phyloP scores from a whole-genome alignment of 192 early-diverging fungal species.

The Umbelopsis ramanniana region DNA sequence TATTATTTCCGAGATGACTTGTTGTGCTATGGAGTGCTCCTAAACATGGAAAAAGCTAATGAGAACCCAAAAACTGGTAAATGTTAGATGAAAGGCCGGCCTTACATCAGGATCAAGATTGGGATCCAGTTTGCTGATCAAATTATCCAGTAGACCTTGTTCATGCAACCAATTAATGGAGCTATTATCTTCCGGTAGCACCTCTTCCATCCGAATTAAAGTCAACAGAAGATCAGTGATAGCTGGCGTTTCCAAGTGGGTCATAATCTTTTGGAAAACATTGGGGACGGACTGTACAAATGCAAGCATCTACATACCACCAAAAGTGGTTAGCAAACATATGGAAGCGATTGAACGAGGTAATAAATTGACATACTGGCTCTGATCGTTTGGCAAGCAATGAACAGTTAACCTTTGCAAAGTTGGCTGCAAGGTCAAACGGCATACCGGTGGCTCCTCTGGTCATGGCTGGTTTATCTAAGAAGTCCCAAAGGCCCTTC shows the following conservation, averaged over 20 bases:
- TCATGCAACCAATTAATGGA: constrained; percentile 72
- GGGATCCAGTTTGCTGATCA: constrained; percentile 79
- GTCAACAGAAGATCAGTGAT: constrained; percentile 93
- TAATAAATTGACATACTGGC: constrained; percentile 53
- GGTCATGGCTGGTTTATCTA: constrained; percentile 69
- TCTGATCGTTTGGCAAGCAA: constrained; percentile 86
- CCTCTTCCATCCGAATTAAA: constrained; percentile 91
- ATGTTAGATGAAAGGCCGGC: not conserved
- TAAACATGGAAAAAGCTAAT: not conserved
- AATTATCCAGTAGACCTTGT: constrained; percentile 69
- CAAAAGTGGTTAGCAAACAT: constrained; percentile 1
- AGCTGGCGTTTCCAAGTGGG: constrained; percentile 83
- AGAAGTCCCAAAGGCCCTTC: constrained; percentile 82
- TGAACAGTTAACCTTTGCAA: constrained; percentile 84
- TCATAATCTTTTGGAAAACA: constrained; percentile 77
- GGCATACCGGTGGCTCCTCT: not conserved
- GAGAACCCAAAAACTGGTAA: not conserved
- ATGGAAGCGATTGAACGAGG: not conserved
- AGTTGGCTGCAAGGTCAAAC: constrained; percentile 71
- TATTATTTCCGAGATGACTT: constrained; percentile 32
- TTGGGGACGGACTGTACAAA: constrained; percentile 82
- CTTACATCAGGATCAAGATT: constrained; percentile 38
- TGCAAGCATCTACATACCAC: constrained; percentile 67
- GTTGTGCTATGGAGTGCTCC: constrained; percentile 32
- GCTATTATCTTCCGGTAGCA: constrained; percentile 67